Base-by-base conservation (phyloP, 1,139 yeast genomes). In the Hyphopichia fennica region DNA sequence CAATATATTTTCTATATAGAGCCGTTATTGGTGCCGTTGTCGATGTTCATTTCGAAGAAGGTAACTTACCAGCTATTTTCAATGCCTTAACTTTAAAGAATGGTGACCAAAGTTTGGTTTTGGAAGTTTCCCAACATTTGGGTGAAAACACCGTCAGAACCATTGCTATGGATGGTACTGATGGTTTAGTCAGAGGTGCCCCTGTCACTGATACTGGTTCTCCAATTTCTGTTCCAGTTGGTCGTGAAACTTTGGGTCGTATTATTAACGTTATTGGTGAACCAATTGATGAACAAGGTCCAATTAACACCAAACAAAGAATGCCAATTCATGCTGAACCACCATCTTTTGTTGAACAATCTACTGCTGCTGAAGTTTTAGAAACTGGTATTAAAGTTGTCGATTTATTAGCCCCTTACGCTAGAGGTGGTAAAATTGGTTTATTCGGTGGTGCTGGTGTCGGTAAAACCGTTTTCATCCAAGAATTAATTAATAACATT, bases 381-480 rank as follows among this genome's bases (percentile, higher is more conserved):
- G 99, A 91, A 81, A 93, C 99, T 56, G 99, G 99, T 88, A 93
- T 93, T 72, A 93, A 93, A 85, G 99, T 93, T 75, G 99, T 93
- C 79, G 99, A 93, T 73, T 83, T 93, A 71, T 85, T 93, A 63
- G 99, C 99, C 60, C 99, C 99, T 62, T 93, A 93, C 81, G 99
- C 99, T 71, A 91, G 97, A 87, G 99, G 99, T 87, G 99, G 99
- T 88, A 93, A 93, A 86, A 93, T 93, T 88, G 99, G 99, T 84
- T 85, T 93, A 70, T 93, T 93, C 87, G 99, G 99, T 82, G 99
- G 99, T 91, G 99, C 99, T 76, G 99, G 99, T 91, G 99, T 93
- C 89, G 99, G 99, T 81, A 93, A 93, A 81, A 93, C 99, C 75
- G 99, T 93, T 56, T 93, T 93, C 79, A 93, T 93, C 78, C 99